Conservation (phyloP, 1,284 basidiomycete species). For the Cutaneotrichosporon sp. region DNA sequence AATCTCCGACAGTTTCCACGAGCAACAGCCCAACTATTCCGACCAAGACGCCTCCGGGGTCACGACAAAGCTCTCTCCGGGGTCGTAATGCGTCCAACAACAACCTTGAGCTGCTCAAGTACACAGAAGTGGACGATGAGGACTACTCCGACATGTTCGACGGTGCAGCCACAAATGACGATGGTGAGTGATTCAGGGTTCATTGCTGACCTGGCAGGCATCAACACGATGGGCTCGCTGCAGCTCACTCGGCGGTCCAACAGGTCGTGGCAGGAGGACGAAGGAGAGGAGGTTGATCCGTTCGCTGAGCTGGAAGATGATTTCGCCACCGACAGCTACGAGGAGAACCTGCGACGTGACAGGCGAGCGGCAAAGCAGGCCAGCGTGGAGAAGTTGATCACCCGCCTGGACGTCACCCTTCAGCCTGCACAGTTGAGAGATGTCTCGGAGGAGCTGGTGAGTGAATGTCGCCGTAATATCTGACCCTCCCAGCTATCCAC, state of each 20-base stretch:
- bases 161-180: slow-evolving; percentile 49
- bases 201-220: slow-evolving; percentile 8
- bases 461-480: slow-evolving; percentile 26
- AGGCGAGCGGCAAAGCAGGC: slow-evolving; percentile 80
- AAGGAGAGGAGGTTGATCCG: slow-evolving; percentile 87
- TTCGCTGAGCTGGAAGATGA: slow-evolving; percentile 93
- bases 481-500: slow-evolving; percentile 38
- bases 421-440: slow-evolving; percentile 68
- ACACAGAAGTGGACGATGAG: slow-evolving; percentile 74
- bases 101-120: slow-evolving; percentile 60
- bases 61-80: slow-evolving; percentile 33
- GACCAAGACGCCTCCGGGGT: slow-evolving; percentile 32
- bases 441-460: slow-evolving; percentile 80
- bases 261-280: slow-evolving; percentile 77
- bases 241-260: slow-evolving; percentile 75
- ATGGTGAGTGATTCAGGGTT: background rate
- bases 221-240: slow-evolving; percentile 21
- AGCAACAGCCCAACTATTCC: slow-evolving; percentile 6
- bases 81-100: slow-evolving; percentile 19
- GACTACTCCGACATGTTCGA: slow-evolving; percentile 88
- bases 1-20: background rate
- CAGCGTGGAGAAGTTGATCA: slow-evolving; percentile 75
- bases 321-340: slow-evolving; percentile 74
- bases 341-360: slow-evolving; percentile 81
- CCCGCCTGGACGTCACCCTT: slow-evolving; percentile 71